A percentile compares a stretch with the other conserved stretches of the same genome.
phyloP scores from a whole-genome alignment of 805 yeast genomes.

The Zygoascus flipseniorum region DNA sequence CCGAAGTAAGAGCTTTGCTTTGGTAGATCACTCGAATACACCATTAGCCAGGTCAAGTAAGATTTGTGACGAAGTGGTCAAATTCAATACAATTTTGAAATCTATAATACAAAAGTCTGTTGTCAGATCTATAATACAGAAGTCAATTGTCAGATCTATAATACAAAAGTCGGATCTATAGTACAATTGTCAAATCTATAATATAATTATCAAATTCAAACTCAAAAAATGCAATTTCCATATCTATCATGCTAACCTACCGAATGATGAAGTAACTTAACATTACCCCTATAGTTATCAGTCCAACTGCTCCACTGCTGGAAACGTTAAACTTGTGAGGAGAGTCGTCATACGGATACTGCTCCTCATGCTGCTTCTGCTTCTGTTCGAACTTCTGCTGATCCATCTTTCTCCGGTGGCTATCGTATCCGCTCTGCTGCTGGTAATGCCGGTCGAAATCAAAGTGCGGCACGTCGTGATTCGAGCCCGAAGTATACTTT shows the following conservation, averaged over 20 bases:
- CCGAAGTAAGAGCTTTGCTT: too few relatives aligned
- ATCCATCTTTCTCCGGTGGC: constrained; percentile 16
- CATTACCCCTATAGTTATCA: background rate
- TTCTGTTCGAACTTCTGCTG: background rate
- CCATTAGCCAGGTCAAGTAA: too few relatives aligned
- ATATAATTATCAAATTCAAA: too few relatives aligned
- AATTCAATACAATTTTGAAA: too few relatives aligned
- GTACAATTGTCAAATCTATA: too few relatives aligned
- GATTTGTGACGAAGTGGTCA: too few relatives aligned
- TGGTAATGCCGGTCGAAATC: constrained; percentile 26
- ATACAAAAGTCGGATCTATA: too few relatives aligned
- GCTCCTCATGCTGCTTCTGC: background rate
- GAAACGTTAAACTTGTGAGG: background rate
- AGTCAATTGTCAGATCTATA: too few relatives aligned
- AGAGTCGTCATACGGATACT: background rate
- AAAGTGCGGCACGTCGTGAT: constrained; percentile 31
- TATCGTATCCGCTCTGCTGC: constrained; percentile 26
- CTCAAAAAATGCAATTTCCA: too few relatives aligned
- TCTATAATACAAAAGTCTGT: too few relatives aligned
- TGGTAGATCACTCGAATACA: too few relatives aligned
- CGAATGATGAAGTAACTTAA: background rate
- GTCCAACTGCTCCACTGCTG: background rate
- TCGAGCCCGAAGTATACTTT: constrained; percentile 14
- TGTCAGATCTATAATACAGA: too few relatives aligned
- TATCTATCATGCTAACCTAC: background rate